Evolutionary conservation across 208 protist genomes (phyloP).

Genomic region (Trichomonas gallinae): DNA sequence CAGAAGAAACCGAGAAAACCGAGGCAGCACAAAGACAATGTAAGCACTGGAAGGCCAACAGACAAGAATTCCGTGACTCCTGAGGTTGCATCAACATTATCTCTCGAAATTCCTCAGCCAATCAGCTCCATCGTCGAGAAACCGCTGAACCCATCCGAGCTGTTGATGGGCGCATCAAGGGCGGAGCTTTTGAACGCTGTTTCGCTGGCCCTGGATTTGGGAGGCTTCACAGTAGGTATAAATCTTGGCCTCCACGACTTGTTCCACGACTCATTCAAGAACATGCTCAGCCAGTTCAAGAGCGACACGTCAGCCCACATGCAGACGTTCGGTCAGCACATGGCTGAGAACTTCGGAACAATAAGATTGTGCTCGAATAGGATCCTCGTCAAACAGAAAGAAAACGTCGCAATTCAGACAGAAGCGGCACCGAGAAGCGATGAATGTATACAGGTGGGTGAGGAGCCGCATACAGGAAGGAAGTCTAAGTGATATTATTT

Average conservation of each 20-base stretch:
- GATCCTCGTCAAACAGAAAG: not conserved
- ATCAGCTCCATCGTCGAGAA: not conserved
- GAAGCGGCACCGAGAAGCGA: not conserved
- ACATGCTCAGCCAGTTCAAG: not conserved
- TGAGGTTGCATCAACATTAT: not conserved
- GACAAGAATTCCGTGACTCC: not conserved
- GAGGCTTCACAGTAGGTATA: not conserved
- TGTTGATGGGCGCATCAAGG: not conserved
- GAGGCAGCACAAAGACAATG: not conserved
- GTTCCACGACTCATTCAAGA: not conserved
- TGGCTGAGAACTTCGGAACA: not conserved
- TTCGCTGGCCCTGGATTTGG: not conserved
- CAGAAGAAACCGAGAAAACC: not conserved
- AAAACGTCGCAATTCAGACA: not conserved
- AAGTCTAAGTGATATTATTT: not conserved
- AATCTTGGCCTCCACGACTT: not conserved
- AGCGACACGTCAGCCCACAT: not conserved
- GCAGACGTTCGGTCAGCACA: not conserved
- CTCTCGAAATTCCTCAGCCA: not conserved
- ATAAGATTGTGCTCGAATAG: not conserved
- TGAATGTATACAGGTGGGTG: not conserved
- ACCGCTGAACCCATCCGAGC: not conserved
- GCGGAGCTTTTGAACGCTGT: not conserved
- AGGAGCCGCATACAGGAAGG: not conserved
- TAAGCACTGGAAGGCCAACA: not conserved